Base-by-base conservation (phyloP, 495 filamentous ascomycete genomes). In the Penicillium arizonense region DNA sequence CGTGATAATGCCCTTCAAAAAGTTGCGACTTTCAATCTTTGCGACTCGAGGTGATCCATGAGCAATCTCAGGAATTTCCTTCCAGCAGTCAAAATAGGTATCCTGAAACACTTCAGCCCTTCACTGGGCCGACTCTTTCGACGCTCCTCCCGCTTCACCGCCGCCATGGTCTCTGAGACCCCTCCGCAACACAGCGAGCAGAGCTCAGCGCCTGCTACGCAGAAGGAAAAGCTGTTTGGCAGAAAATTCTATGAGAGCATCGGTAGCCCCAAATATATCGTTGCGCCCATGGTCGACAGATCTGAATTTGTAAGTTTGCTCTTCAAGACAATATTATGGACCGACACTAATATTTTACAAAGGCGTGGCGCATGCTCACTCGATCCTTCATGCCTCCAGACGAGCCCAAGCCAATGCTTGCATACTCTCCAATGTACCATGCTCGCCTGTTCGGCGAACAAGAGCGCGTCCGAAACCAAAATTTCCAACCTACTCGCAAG, bases 201-300 rank as follows among this genome's bases (percentile, higher is more conserved):
- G 43, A 39, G 40, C 35, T 50, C 52, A 58, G 64, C 64, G 52
- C 55, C 57, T n/a, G 52, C 44, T 36, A 53, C 63, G 10, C 51
- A 47, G 44, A 59, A 63, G 21, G 48, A 50, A 49, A 96, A 93
- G 64, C 75, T 96, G 2, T 81, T 85, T 55, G 94, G 94, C 5
- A 79, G 95, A 16, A 86, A 87, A 32, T 96, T 98, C 68, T 98
- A 96, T 62, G 83, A 96, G 68, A 94, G 88, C 59, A 83, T 99
- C 49, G 94, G 95, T 11, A 90, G 86, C 50, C 94, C 94, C 0
- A 95, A 88, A 63, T 85, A 88, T 56, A 82, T 97, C 36, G 80
- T 99, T 24, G 94, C 94, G 32, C 94, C 94, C 30, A 99, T 99
- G 94, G 94, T 99, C 18, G 94, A 97, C 58, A 88, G 96, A 64